phyloP scores from a whole-genome alignment of 352 stramenopile species.

The Pythium dissotocum region DNA sequence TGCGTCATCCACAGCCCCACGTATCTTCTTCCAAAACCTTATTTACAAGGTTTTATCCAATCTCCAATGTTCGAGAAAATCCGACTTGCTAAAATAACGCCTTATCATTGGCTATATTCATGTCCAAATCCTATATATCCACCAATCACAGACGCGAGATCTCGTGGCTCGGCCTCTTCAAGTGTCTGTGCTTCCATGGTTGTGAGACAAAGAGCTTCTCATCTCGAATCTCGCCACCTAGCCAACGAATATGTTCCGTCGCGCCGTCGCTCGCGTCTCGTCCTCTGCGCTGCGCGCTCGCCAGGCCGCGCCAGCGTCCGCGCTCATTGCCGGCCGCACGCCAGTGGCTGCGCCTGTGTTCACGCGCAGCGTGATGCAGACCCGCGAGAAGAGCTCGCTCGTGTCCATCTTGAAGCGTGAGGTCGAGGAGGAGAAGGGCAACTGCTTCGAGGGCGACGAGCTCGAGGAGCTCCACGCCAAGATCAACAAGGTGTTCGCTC shows the following conservation, averaged over 20 bases:
- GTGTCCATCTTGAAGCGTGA: conserved; percentile 57
- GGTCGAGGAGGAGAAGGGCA: conserved; percentile 81
- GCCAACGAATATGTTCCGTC: conserved; percentile 25
- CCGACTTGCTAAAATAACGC: neutral
- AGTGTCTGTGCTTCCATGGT: conserved; percentile 3
- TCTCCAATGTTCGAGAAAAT: conserved; percentile 18
- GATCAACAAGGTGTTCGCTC: conserved; percentile 64
- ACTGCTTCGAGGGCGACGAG: conserved; percentile 77
- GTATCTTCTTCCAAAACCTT: conserved; percentile 6
- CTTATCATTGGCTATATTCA: conserved; percentile 15
- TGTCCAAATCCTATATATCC: neutral
- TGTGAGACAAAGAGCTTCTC: neutral
- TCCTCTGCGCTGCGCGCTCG: conserved; percentile 16
- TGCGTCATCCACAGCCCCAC: neutral
- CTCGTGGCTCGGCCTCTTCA: conserved; percentile 22
- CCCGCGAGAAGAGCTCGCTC: conserved; percentile 56
- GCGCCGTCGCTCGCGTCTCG: conserved; percentile 21
- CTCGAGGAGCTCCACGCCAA: conserved; percentile 69
- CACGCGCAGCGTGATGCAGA: conserved; percentile 40
- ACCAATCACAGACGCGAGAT: conserved; percentile 19
- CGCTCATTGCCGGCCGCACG: conserved; percentile 18
- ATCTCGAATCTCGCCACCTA: conserved; percentile 7
- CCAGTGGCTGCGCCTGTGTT: conserved; percentile 14
- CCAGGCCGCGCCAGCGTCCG: conserved; percentile 31
- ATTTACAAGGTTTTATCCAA: conserved; percentile 7